Base-by-base conservation (phyloP, 148 eudicot species). In the Selenicereus undatus region DNA sequence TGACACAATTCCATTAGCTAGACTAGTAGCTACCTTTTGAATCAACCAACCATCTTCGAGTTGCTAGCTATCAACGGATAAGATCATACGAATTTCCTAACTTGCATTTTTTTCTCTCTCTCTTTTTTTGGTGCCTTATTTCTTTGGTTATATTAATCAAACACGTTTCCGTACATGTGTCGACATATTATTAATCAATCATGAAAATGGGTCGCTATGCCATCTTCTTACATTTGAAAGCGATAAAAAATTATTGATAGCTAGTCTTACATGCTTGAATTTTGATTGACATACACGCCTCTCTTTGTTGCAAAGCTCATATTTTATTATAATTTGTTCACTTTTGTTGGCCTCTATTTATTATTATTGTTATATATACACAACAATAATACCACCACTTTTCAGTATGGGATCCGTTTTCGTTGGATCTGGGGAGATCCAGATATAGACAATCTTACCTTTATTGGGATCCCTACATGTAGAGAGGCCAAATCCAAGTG, bases 41-140 rank as follows among this genome's bases (percentile, higher is more conserved):
- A 64, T n/a, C 68, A 64, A n/a, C 68, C 68, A 64, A 64, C 68
- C 68, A 64, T 64, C 68, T 64, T 64, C n/a, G 30, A 22, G 11
- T 64, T 64, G 11, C 29, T 64, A n/a, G 68, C 68, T 64, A n/a
- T n/a, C 29, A 6, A 64, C 1, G 68, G 27, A 64, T 64, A 64
- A 24, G 27, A 24, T 9, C 62, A 18, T 56, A 17, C 1, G 0
- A 5, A 16, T 56, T 56, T 56, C 22, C 1, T 64, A 5, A 24
- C 26, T 64, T 64, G 1, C 2, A 6, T 22, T 64, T 24, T 64
- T 64, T 64, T 7, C 43, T 39, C 5, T 39, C 43, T 39, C 0
- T 64, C 12, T 22, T 22, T 24, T 64, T 22, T 64, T 20, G n/a
- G 7, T 64, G n/a, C n/a, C 29, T 64, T 64, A 26, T 64, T n/a